Evolutionary conservation across 768 basidiomycete genomes (phyloP), one percentile per base, ranked within the genome.

Genomic region (Leccinum ochraceum): DNA sequence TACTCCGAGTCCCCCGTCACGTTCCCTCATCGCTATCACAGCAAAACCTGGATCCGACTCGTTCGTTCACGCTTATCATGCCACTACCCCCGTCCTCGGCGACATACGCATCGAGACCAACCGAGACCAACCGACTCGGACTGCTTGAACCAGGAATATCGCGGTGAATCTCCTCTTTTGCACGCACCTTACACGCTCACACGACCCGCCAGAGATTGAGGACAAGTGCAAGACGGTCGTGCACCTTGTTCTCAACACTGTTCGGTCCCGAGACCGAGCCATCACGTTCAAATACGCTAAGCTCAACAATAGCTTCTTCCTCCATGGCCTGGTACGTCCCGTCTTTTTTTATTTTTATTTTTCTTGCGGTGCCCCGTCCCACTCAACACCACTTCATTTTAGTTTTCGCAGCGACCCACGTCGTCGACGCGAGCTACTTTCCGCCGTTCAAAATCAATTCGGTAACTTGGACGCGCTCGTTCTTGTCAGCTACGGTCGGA

Each of bases 281-380:
- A 75, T 95, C 56, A 85, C 86, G 30, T 98, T 95, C 76, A 96
- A 92, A 75, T 94, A 95, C 70, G 94, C 95, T 4, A 90, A 89
- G 63, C 78, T 98, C 62, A 99, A 98, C 78, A 98, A 97, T 74
- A 87, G 87, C 66, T 98, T 92, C 83, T 99, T 98, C 81, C 82
- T 99, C 30, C 83, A 92, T 65, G 81, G 81, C 59, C 80, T 99
- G 42, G 96, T 98, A 72, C 56, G 94, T 81, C 36, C 9, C 20
- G 14, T 14, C 11, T 30, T 30, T 30, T 8, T 30, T 30, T 30
- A 8, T 8, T 30, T 30, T 30, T 30, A 30, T 30, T 30, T 30
- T 30, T 30, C 28, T 30, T 30, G 28, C 28, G 28, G 28, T 30
- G 28, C 28, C 28, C 28, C 28, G 28, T 30, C 28, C 28, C 28